Conservation (phyloP, 495 filamentous ascomycete species). For the Xylaria flabelliformis region DNA sequence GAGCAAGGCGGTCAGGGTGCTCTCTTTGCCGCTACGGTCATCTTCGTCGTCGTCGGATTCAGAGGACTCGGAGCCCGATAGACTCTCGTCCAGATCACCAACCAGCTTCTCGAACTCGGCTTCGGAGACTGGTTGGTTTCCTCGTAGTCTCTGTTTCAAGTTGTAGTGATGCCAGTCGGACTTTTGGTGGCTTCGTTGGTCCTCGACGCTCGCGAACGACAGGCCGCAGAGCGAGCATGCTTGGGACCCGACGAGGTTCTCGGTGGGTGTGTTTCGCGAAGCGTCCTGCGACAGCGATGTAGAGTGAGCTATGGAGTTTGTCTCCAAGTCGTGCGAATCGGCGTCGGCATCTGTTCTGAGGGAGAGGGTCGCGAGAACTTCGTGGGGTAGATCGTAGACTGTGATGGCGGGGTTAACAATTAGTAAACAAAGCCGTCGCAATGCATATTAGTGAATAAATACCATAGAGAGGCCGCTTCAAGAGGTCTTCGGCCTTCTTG, state of each 20-base stretch:
- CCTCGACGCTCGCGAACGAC: constrained; percentile 70
- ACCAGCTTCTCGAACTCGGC: constrained; percentile 83
- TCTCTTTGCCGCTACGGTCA: constrained; percentile 50
- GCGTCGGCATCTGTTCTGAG: constrained; percentile 58
- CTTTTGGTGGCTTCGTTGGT: constrained; percentile 83
- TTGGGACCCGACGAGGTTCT: constrained; percentile 65
- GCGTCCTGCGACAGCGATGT: constrained; percentile 47
- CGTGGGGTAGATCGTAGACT: constrained; percentile 87
- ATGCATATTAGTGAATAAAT: constrained; percentile 13
- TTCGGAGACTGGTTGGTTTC: constrained; percentile 71
- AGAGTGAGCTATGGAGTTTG: constrained; percentile 25
- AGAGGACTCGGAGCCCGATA: constrained; percentile 76
- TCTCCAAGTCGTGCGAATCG: constrained; percentile 37
- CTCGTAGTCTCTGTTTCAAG: constrained; percentile 83
- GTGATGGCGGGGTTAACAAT: constrained; percentile 31
- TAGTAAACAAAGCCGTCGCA: constrained; percentile 9
- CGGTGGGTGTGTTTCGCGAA: constrained; percentile 35
- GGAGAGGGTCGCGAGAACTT: constrained; percentile 73
- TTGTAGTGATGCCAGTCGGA: constrained; percentile 97
- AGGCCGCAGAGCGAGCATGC: constrained; percentile 83
- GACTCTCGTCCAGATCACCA: constrained; percentile 83
- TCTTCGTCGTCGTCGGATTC: constrained; percentile 61
- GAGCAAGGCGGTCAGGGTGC: constrained; percentile 72
- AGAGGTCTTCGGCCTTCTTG: constrained; percentile 43
- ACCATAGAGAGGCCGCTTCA: constrained; percentile 52